Conservation (phyloP, 2,329 filamentous ascomycete species). For the Erysiphe pulchra region DNA sequence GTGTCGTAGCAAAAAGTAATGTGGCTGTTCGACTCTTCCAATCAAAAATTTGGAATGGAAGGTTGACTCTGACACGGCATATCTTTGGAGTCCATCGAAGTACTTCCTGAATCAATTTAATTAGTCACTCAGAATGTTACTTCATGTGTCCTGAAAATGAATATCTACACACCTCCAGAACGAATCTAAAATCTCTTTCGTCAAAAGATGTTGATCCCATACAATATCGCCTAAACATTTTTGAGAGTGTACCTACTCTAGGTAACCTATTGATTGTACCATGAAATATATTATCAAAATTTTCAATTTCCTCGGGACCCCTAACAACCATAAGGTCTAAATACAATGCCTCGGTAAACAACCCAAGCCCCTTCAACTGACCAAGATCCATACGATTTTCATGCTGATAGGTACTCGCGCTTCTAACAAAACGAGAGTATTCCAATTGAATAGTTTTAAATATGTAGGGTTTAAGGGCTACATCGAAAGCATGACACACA, state of each 20-base stretch:
- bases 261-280: conserved; percentile 15
- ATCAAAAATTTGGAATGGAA: conserved; percentile 25
- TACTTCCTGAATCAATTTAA: conserved; percentile 10
- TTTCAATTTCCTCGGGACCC: conserved; percentile 24
- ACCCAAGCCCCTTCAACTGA: conserved; percentile 20
- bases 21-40: conserved; percentile 21
- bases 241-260: conserved; percentile 20
- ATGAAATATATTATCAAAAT: conserved; percentile 21
- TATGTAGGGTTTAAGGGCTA: conserved; percentile 19
- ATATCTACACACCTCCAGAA: conserved; percentile 13
- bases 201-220: conserved; percentile 24
- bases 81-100: conserved; percentile 20
- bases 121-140: background rate
- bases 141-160: background rate
- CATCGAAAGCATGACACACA: conserved; percentile 24
- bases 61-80: conserved; percentile 21
- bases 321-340: conserved; percentile 27
- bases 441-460: conserved; percentile 24
- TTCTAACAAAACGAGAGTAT: conserved; percentile 20
- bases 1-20: conserved; percentile 24
- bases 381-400: conserved; percentile 15
- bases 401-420: background rate
- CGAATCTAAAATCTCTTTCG: conserved; percentile 20
- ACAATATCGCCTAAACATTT: conserved; percentile 21
- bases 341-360: conserved; percentile 23